Evolutionary conservation across 2,329 filamentous ascomycete species (phyloP), one percentile per base, ranked within the genome.

Genomic region (Nemania bipapillata): DNA sequence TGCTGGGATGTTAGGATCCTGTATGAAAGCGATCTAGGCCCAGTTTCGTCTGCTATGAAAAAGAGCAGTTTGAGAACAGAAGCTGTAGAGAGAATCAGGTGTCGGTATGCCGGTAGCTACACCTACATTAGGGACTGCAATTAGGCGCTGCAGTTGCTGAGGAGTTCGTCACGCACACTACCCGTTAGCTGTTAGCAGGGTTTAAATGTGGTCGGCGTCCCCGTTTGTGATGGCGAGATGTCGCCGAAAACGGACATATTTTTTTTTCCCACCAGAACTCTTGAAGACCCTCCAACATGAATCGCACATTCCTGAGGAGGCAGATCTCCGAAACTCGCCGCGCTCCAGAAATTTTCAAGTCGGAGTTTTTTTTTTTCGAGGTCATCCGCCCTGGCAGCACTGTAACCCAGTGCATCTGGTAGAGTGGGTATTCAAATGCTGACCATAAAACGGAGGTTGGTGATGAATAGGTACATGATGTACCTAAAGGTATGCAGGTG

Each of bases 181-280:
- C 22, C 9, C 22, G 20, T 50, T 28, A 50, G 40, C 22, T 22
- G 49, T 54, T 42, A n/a, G 50, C 53, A 58, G 50, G 58, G 49
- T 30, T 42, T 26, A 26, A 35, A 57, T 63, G 35, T n/a, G 45
- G 56, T 63, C 49, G 24, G 55, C 58, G n/a, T 59, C 24, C 24
- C 59, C 54, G 60, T 35, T 59, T 35, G 35, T 8, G 60, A 37
- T 28, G 35, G 35, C 28, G 24, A 47, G 45, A 35, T 54, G 49
- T 32, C 60, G 60, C 69, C 69, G 69, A 71, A 49, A 65, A 63
- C 66, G 69, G 66, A 69, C 60, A 22, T 32, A 11, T 24, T 30
- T 28, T 50, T 28, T 28, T 28, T 28, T 26, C 24, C 35, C 24
- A 20, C 40, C 61, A 35, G 22, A 50, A 30, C 42, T 12, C 37